Base-by-base conservation (phyloP, 371 early-diverging fungal genomes). In the Circinella minor region DNA sequence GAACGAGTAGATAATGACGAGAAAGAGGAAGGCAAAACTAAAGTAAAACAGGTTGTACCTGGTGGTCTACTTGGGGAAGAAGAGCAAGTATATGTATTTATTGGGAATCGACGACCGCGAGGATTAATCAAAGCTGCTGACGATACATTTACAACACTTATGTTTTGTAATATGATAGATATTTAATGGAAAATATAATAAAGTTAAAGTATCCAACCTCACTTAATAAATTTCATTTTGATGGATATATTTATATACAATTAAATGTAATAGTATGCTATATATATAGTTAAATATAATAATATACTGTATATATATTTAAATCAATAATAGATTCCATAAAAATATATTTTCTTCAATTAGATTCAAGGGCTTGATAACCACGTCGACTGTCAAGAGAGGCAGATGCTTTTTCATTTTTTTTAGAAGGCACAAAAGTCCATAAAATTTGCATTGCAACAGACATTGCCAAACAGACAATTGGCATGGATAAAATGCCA, bases 131-230 rank as follows among this genome's bases (percentile, higher is more conserved):
- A 72, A 49, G 71, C 77, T 1, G 86, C 86, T 7, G 89, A 88
- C 65, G 89, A 86, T 77, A 86, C 86, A 1, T 79, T 88, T 69
- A 77, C 83, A 4, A 86, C 85, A 2, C 60, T 87, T 18, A 68
- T 84, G 65, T 85, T 88, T 75, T 84, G 82, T 72, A 78, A 80
- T 49, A 85, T 63, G 76, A 63, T 55, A 64, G 63, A 68, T 55
- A 34, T 68, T 27, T 47, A 65, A 27, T 43, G 43, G 0, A 9
- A 3, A 9, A 43, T 43, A 9, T 43, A 43, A 43, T 43, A 43
- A 43, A 2, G 43, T 11, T 27, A 27, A 27, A 27, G 27, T 27
- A 27, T 27, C 2, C 27, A 27, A 27, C 27, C 27, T 27, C 27
- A 27, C 27, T 1, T 1, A 1, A 27, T 27, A 27, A 27, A 27